Evolutionary conservation across 352 stramenopile species (phyloP).

Genomic region (Phytophthora crassamura): DNA sequence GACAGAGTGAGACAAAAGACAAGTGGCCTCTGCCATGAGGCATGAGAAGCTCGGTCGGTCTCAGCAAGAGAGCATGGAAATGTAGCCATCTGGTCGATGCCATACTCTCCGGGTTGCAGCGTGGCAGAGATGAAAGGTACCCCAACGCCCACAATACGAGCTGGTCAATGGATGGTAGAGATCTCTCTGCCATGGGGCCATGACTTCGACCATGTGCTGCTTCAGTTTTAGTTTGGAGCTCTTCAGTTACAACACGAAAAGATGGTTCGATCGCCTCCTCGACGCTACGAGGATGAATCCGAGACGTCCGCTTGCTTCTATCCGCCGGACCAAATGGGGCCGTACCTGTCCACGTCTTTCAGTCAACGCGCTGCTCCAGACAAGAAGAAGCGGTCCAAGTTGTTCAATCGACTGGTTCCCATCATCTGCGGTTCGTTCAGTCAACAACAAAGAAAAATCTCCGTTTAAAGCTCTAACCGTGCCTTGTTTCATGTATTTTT

Average conservation of each 20-base stretch:
- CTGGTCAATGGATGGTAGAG: not conserved
- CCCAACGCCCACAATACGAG: not conserved
- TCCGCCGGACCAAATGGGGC: conserved; percentile 34
- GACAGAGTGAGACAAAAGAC: conserved; percentile 1
- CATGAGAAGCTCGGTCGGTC: not conserved
- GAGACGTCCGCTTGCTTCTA: conserved; percentile 40
- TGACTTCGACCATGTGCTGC: conserved; percentile 5
- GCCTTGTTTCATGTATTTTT: not conserved
- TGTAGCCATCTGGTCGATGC: conserved; percentile 3
- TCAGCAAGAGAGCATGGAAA: no score
- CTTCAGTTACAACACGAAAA: conserved; percentile 23
- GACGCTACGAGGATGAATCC: conserved; percentile 29
- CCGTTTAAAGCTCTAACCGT: not conserved
- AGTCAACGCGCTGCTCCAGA: conserved; percentile 27
- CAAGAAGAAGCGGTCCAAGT: conserved; percentile 33
- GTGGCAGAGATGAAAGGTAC: conserved; percentile 8
- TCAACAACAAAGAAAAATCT: not conserved
- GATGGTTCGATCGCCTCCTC: conserved; percentile 32
- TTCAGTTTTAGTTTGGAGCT: conserved; percentile 34
- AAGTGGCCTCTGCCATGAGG: conserved; percentile 5
- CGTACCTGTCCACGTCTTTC: conserved; percentile 36
- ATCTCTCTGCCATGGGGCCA: conserved; percentile 24
- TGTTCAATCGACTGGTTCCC: conserved; percentile 25
- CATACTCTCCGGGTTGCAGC: not conserved
- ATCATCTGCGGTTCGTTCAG: conserved; percentile 32